These are phyloP conservation scores for Hymenoscyphus scutula DNA, from an alignment of 2,329 filamentous ascomycete genomes.

Conservation along the genomic window DNA sequence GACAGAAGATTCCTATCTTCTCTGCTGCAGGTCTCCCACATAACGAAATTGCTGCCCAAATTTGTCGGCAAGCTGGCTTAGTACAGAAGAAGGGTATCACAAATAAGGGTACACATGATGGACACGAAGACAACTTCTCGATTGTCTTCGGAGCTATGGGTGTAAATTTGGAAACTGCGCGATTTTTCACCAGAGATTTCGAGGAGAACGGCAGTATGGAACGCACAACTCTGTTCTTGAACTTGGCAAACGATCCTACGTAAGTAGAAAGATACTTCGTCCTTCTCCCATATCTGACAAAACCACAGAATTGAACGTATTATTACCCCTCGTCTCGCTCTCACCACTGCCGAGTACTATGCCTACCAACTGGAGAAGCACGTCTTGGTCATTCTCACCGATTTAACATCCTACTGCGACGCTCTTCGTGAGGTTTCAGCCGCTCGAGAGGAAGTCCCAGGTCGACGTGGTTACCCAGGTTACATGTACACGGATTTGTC, in stretches of 20 bases:
- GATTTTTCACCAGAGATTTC: conserved; percentile 98
- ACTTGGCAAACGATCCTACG: conserved; percentile 98
- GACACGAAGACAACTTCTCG: conserved; percentile 98
- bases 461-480: conserved; percentile 98
- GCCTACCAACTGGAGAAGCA: conserved; percentile 99
- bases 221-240: conserved; percentile 94
- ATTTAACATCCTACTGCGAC: conserved; percentile 97
- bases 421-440: conserved; percentile 98
- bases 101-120: conserved; percentile 94
- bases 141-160: conserved; percentile 99
- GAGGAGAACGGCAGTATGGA: conserved; percentile 99
- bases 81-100: conserved; percentile 73
- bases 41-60: conserved; percentile 99
- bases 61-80: conserved; percentile 93
- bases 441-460: conserved; percentile 96
- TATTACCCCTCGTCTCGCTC: conserved; percentile 95
- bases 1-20: conserved; percentile 99
- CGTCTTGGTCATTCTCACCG: conserved; percentile 96
- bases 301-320: conserved; percentile 88
- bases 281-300: neutral
- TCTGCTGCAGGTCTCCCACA: conserved; percentile 96
- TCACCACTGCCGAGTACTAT: conserved; percentile 99
- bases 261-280: conserved; percentile 46
- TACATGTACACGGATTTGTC: conserved; percentile 99
- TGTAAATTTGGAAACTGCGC: conserved; percentile 98